phyloP scores from a whole-genome alignment of 164 flowering plant genomes.

The Stephania yunnanensis region DNA sequence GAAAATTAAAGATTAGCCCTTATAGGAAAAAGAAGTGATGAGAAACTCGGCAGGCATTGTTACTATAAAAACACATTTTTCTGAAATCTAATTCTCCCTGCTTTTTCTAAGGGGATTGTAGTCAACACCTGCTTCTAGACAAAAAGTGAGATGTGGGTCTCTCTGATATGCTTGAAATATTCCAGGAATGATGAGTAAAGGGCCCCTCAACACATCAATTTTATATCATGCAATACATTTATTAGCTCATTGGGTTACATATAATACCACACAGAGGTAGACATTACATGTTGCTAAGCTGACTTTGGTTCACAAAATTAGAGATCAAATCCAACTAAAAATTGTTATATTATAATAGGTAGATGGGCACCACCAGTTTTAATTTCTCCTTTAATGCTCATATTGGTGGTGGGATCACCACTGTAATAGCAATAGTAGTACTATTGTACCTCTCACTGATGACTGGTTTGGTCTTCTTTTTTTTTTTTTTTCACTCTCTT shows the following conservation, averaged over 20 bases:
- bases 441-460: not conserved
- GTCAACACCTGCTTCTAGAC: constrained; percentile 65
- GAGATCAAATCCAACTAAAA: constrained; percentile 1
- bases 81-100: constrained; percentile 5
- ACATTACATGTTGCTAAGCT: constrained; percentile 5
- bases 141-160: constrained; percentile 51
- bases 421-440: not conserved
- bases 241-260: not conserved
- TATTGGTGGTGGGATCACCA: not conserved
- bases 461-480: not conserved
- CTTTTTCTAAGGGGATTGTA: constrained; percentile 17
- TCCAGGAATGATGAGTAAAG: constrained; percentile 51
- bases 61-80: constrained; percentile 2
- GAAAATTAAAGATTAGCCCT: constrained; percentile 1
- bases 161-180: constrained; percentile 36
- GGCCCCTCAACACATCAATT: constrained; percentile 22
- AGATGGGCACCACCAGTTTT: not conserved
- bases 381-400: not conserved
- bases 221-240: constrained; percentile 5
- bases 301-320: not conserved
- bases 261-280: not conserved
- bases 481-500: not conserved
- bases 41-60: not conserved
- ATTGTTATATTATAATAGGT: not conserved
- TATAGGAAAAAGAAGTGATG: constrained; percentile 7